Conservation (phyloP, 2,329 filamentous ascomycete genomes). For the Alternaria sp. region DNA sequence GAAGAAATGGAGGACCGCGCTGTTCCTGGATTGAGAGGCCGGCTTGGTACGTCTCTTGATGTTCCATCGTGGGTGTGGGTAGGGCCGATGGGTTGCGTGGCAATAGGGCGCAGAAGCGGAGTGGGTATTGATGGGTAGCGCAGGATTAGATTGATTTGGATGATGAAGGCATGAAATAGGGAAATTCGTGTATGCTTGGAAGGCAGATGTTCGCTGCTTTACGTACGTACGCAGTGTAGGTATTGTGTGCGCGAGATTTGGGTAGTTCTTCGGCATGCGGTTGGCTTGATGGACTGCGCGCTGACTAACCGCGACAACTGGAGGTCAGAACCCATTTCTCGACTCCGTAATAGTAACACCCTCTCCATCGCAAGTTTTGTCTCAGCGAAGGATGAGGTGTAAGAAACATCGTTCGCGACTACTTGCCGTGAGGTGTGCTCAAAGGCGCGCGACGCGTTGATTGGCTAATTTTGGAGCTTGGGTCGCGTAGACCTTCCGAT, state of each 20-base stretch:
- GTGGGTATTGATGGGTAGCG: neutral
- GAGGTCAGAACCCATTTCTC: neutral
- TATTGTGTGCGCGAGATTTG: neutral
- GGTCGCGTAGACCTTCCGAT: constrained; percentile 13
- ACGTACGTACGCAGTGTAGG: neutral
- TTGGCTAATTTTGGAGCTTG: constrained; percentile 6
- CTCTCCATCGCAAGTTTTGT: neutral
- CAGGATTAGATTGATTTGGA: neutral
- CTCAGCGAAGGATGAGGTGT: neutral
- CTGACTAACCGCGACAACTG: neutral
- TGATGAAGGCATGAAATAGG: neutral
- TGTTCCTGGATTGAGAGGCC: constrained; percentile 2
- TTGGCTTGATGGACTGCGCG: neutral
- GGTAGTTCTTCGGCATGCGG: neutral
- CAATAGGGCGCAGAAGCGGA: neutral
- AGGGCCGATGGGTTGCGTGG: neutral
- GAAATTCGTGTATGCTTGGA: neutral
- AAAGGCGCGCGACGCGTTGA: neutral
- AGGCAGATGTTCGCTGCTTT: neutral
- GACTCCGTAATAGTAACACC: neutral
- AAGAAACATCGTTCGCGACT: neutral
- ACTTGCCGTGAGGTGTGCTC: neutral
- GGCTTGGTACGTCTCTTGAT: neutral
- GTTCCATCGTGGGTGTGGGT: neutral
- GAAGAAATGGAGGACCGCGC: neutral